Evolutionary conservation across 1,284 basidiomycete genomes (phyloP).

Genomic region (Cryptococcus jaspeensis): DNA sequence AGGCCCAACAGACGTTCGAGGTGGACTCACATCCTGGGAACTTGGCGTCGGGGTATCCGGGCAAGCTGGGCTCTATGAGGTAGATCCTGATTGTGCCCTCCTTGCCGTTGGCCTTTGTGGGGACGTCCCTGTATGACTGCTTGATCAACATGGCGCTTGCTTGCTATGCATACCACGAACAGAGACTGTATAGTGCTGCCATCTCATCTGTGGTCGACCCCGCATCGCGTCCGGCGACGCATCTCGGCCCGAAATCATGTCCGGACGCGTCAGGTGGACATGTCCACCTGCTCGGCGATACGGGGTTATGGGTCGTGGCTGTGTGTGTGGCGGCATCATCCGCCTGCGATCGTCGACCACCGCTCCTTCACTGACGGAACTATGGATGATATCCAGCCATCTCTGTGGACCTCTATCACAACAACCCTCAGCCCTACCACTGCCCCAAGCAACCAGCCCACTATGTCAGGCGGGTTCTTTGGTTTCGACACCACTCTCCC

Average conservation of each 20-base stretch:
- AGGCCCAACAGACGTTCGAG: too few relatives aligned
- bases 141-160: slow-evolving; percentile 67
- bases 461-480: slow-evolving; percentile 51
- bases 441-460: background rate
- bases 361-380: too few relatives aligned
- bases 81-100: slow-evolving; percentile 69
- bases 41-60: slow-evolving; percentile 51
- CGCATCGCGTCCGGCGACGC: too few relatives aligned
- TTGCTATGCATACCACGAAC: too few relatives aligned
- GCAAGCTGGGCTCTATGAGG: slow-evolving; percentile 47
- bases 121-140: slow-evolving; percentile 72
- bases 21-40: slow-evolving; percentile 49
- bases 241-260: too few relatives aligned
- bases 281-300: background rate
- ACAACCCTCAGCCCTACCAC: background rate
- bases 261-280: too few relatives aligned
- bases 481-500: slow-evolving; percentile 50
- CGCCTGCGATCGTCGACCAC: too few relatives aligned
- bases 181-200: too few relatives aligned
- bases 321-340: background rate
- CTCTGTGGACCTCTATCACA: background rate
- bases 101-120: slow-evolving; percentile 61
- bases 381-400: too few relatives aligned
- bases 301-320: background rate
- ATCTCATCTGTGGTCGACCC: too few relatives aligned